phyloP scores from a whole-genome alignment of 768 basidiomycete genomes.

The Cystofilobasidium capitatum region DNA sequence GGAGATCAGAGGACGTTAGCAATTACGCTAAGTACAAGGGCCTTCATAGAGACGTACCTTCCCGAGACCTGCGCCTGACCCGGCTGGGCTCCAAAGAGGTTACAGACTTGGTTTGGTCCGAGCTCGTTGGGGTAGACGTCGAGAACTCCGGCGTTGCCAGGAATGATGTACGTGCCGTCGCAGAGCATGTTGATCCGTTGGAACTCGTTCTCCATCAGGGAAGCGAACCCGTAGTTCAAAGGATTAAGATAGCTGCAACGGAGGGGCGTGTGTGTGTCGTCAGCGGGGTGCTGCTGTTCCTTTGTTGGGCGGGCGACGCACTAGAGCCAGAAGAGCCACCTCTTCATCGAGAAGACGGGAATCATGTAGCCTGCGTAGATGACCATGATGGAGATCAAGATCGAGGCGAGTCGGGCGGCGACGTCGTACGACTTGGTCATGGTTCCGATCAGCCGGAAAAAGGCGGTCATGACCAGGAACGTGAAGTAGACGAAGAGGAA shows the following conservation, averaged over 20 bases:
- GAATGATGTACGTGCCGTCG: slow-evolving; percentile 20
- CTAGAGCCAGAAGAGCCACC: slow-evolving; percentile 17
- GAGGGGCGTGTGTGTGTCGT: too few relatives aligned
- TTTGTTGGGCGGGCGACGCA: slow-evolving; percentile 23
- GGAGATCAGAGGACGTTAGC: background rate
- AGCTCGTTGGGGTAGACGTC: slow-evolving; percentile 12
- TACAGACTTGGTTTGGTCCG: slow-evolving; percentile 32
- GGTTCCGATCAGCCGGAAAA: slow-evolving; percentile 27
- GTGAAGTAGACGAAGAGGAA: slow-evolving; percentile 28
- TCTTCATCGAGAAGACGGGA: slow-evolving; percentile 8
- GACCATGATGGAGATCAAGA: slow-evolving; percentile 28
- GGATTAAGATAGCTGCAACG: slow-evolving; percentile 26
- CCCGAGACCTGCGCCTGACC: slow-evolving; percentile 29
- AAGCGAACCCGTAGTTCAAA: slow-evolving; percentile 33
- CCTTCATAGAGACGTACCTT: background rate
- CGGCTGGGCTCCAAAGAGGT: slow-evolving; percentile 29
- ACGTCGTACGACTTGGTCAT: slow-evolving; percentile 22
- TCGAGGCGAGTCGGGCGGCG: slow-evolving; percentile 27
- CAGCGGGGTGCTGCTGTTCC: too few relatives aligned
- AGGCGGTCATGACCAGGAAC: slow-evolving; percentile 26
- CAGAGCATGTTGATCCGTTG: slow-evolving; percentile 27
- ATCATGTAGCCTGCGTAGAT: slow-evolving; percentile 31
- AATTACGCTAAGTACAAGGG: background rate
- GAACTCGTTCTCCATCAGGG: slow-evolving; percentile 33
- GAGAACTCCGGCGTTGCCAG: slow-evolving; percentile 16